Conservation (phyloP, 352 stramenopile genomes). For the Peronospora destructor region DNA sequence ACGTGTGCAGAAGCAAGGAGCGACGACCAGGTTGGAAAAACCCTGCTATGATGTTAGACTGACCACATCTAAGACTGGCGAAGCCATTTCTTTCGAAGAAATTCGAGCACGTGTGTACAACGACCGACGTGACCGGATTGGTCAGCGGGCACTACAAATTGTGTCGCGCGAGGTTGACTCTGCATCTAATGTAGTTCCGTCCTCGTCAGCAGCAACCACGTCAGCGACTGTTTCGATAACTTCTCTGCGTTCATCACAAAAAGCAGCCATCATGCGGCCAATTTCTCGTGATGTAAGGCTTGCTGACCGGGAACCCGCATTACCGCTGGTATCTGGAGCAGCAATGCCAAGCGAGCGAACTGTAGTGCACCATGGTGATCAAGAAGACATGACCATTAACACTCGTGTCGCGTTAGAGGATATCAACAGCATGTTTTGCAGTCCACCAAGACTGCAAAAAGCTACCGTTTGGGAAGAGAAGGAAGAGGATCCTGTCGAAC, state of each 20-base stretch:
- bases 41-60: slow-evolving; percentile 37
- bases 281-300: slow-evolving; percentile 8
- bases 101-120: slow-evolving; percentile 39
- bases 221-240: slow-evolving; percentile 6
- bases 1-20: slow-evolving; percentile 14
- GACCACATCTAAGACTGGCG: slow-evolving; percentile 36
- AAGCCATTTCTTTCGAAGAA: slow-evolving; percentile 77
- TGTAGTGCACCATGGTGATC: slow-evolving; percentile 31
- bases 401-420: slow-evolving; percentile 77
- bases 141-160: slow-evolving; percentile 19
- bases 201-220: slow-evolving; percentile 1
- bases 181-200: slow-evolving; percentile 8
- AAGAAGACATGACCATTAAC: slow-evolving; percentile 87
- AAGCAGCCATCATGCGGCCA: slow-evolving; percentile 2
- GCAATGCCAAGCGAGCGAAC: slow-evolving; percentile 11
- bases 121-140: slow-evolving; percentile 12
- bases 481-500: slow-evolving; percentile 65
- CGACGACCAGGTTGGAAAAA: slow-evolving; percentile 18
- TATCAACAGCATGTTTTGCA: slow-evolving; percentile 85
- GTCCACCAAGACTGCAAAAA: slow-evolving; percentile 43
- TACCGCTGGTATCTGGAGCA: background rate
- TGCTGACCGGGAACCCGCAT: slow-evolving; percentile 7
- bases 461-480: slow-evolving; percentile 36
- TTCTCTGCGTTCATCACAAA: slow-evolving; percentile 7
- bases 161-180: slow-evolving; percentile 19